Base-by-base conservation (phyloP, 768 basidiomycete genomes). In the Boletus sp. region DNA sequence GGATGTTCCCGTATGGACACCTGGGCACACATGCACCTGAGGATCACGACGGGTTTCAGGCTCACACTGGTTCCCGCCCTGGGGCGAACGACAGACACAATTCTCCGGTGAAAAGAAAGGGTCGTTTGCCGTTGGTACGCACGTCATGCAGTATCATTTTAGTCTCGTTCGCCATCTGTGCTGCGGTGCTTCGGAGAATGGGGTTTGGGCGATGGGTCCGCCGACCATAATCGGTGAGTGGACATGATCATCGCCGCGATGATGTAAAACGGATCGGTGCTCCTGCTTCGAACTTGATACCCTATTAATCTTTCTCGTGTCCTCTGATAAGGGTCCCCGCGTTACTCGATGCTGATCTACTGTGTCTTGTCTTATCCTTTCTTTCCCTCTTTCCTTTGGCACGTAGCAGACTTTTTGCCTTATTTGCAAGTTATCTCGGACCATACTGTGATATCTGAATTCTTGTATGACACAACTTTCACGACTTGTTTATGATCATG, bases 121-220 rank as follows among this genome's bases (percentile, higher is more conserved):
- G 41, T 18, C 32, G 37, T 17, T 49, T 60, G 14, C 42, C 47
- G 4, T 17, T 61, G 12, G 51, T 42, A 18, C 67, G 57, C 30
- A 35, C 64, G 47, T 64, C 70, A 7, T 71, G 63, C 51, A 55
- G 18, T 12, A 42, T 73, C 18, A 39, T 71, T 24, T 14, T 66
- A 36, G 47, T 73, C 44, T 73, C 70, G 20, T 66, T 71, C 29
- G 62, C 66, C 20, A 40, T 71, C 18, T 71, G 70, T 48, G 61
- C 62, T 28, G 61, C 60, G 33, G 47, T 73, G 33, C 55, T 71
- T 41, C 65, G 71, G 33, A 67, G 59, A 44, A 50, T 66, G 32
- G 62, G 62, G 2, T 57, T 70, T 37, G 71, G 65, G 7, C 55
- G 59, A 39, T 71, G 67, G 62, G 24, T 59, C 30, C 61, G 65